Evolutionary conservation across 2,329 filamentous ascomycete species (phyloP), one percentile per base, ranked within the genome.

Genomic region (Cryphonectria parasitica): DNA sequence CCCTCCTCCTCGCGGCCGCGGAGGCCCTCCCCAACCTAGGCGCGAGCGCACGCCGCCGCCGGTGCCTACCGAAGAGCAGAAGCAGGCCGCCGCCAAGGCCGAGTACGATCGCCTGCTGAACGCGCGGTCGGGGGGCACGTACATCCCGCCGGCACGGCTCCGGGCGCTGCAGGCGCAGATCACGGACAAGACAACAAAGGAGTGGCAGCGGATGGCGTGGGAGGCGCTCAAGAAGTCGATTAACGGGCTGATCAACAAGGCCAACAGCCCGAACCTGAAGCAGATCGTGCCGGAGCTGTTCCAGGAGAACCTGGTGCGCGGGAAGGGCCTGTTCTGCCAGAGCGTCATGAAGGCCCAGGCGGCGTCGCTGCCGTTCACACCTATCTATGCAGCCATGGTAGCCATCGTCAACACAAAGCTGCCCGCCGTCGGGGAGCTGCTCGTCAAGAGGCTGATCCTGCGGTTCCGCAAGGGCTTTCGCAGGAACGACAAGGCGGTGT

Each of bases 171-270:
- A 99, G 83, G 93, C 95, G 67, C 94, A 97, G 82, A 97, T 99
- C 80, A 98, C 94, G 73, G 96, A 99, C 83, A 97, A 97, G 85
- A 91, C 88, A 68, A 97, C 91, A 81, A 97, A 97, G 82, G 96
- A 98, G 83, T 98, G 97, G 79, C 96, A 98, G 87, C 93, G 96
- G 77, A 97, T 99, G 93, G 94, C 95, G 11, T 99, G 96, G 96
- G 96, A 99, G 82, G 95, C 95, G 17, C 84, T 99, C 78, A 99
- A 99, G 85, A 99, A 99, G 85, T 96, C 93, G 64, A 97, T 99
- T 83, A 98, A 99, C 79, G 96, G 96, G 76, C 84, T 99, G 74
- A 97, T 99, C 87, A 99, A 99, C 87, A 99, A 99, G 85, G 92
- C 98, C 85, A 98, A 98, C 82, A 93, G 95, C 69, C 93, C 92